phyloP scores from a whole-genome alignment of 768 basidiomycete species.

The Rhodotorula toruloides region DNA sequence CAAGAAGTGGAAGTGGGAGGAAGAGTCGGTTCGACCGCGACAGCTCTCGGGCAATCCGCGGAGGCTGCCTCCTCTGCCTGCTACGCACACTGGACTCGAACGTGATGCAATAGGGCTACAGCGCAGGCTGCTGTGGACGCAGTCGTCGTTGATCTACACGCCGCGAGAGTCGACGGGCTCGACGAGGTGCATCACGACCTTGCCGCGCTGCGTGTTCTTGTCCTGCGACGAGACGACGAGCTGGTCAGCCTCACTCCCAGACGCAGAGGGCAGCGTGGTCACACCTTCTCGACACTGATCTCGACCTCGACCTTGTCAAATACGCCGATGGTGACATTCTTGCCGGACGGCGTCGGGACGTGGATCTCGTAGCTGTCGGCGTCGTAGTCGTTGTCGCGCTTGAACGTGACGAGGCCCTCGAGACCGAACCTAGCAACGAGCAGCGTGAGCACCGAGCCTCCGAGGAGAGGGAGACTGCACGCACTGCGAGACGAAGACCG shows the following conservation, averaged over 20 bases:
- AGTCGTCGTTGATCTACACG: too few relatives aligned
- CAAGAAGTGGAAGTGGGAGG: too few relatives aligned
- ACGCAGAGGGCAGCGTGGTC: not conserved
- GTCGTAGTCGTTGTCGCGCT: constrained; percentile 80
- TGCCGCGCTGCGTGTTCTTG: constrained; percentile 38
- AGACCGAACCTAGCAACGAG: constrained; percentile 67
- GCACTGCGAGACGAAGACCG: constrained; percentile 92
- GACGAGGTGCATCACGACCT: constrained; percentile 35
- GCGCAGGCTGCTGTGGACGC: too few relatives aligned
- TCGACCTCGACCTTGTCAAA: constrained; percentile 91
- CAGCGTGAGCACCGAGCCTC: not conserved
- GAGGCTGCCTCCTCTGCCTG: too few relatives aligned
- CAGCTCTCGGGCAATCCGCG: too few relatives aligned
- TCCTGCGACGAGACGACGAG: constrained; percentile 14
- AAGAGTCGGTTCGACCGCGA: too few relatives aligned
- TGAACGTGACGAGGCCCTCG: constrained; percentile 91
- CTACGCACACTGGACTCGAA: too few relatives aligned
- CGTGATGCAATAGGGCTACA: too few relatives aligned
- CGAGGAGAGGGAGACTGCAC: constrained; percentile 41
- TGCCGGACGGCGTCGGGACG: constrained; percentile 51
- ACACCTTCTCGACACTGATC: constrained; percentile 81
- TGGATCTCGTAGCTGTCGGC: constrained; percentile 81
- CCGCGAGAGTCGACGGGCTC: constrained; percentile 27
- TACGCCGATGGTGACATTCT: constrained; percentile 66
- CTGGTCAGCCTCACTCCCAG: too few relatives aligned